phyloP scores from a whole-genome alignment of 1,139 yeast genomes.

The Diutina rugosa region DNA sequence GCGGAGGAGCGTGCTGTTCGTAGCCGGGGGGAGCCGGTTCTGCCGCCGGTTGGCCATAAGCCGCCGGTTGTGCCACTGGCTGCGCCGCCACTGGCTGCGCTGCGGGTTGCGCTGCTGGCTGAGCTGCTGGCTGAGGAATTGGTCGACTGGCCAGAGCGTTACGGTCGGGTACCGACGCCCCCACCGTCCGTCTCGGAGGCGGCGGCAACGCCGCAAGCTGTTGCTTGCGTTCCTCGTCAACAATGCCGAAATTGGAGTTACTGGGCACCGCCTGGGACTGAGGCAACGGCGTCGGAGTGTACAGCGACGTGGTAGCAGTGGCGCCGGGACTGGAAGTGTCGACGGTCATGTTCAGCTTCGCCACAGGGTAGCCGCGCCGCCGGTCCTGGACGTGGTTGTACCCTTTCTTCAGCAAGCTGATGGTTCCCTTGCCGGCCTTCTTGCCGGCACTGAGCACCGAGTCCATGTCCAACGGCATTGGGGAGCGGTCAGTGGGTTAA shows the following conservation, averaged over 20 bases:
- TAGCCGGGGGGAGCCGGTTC: background rate
- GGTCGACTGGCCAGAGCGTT: background rate
- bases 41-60: background rate
- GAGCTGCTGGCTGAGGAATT: background rate
- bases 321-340: background rate
- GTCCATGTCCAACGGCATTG: slow-evolving; percentile 1
- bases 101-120: background rate
- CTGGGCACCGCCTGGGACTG: background rate
- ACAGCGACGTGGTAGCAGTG: background rate
- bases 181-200: background rate
- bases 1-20: background rate
- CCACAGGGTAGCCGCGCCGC: background rate
- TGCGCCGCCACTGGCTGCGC: background rate
- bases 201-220: background rate
- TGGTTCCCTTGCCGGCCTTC: background rate
- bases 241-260: background rate
- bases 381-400: background rate
- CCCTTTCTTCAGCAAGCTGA: background rate
- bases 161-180: background rate
- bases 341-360: background rate
- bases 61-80: background rate
- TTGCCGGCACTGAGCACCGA: background rate
- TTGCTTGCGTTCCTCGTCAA: background rate
- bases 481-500: background rate
- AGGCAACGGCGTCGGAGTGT: background rate